phyloP scores from a whole-genome alignment of 495 filamentous ascomycete species.

The Hypoxylon intermedium region DNA sequence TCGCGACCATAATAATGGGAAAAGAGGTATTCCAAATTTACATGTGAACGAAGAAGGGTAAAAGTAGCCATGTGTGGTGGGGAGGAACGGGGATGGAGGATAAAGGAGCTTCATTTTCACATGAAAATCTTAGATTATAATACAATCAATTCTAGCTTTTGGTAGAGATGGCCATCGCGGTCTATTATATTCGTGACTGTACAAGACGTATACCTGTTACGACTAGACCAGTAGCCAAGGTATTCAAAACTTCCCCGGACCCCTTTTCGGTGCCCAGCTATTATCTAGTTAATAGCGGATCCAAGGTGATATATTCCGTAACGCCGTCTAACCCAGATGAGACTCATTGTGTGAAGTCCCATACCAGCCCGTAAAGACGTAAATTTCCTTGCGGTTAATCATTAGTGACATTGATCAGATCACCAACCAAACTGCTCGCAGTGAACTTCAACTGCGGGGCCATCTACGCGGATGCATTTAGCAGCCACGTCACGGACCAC shows the following conservation, averaged over 20 bases:
- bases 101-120: no score
- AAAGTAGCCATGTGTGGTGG: no score
- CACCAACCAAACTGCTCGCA: slow-evolving; percentile 65
- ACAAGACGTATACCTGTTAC: not conserved
- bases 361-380: not conserved
- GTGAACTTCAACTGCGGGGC: slow-evolving; percentile 61
- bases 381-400: no score
- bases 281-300: not conserved
- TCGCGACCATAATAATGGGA: no score
- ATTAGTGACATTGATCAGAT: slow-evolving; percentile 17
- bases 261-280: not conserved
- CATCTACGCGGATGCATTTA: slow-evolving; percentile 53
- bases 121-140: no score
- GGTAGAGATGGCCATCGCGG: no score
- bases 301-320: slow-evolving; percentile 13
- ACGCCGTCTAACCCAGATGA: slow-evolving; percentile 18
- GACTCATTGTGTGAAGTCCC: not conserved
- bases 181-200: not conserved
- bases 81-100: no score
- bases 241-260: not conserved
- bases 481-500: slow-evolving; percentile 60
- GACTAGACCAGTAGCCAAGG: not conserved
- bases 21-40: no score
- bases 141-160: no score
- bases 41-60: no score